Evolutionary conservation across 2,329 filamentous ascomycete species (phyloP).

Genomic region (Truncatella angustata): DNA sequence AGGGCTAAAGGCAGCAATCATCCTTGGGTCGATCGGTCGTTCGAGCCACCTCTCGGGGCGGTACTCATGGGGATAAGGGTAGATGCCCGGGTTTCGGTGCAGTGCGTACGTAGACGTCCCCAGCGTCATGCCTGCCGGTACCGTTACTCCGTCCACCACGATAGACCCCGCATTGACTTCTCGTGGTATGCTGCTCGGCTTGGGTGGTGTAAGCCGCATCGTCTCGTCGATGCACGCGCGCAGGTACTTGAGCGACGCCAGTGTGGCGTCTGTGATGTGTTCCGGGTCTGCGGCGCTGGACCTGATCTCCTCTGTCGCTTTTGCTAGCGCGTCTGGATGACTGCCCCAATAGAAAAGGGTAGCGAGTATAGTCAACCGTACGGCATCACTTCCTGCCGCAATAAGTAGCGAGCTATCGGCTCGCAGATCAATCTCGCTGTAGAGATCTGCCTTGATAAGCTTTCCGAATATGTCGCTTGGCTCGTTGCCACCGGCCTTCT

Average conservation of each 20-base stretch:
- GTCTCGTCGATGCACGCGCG: constrained; percentile 3
- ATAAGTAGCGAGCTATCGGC: constrained; percentile 10
- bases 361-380: background rate
- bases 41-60: background rate
- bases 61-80: background rate
- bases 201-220: background rate
- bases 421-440: constrained; percentile 9
- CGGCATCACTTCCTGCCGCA: constrained; percentile 8
- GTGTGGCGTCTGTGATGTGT: background rate
- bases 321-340: background rate
- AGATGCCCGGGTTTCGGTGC: background rate
- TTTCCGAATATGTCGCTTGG: constrained; percentile 5
- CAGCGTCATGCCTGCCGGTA: background rate
- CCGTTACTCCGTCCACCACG: background rate
- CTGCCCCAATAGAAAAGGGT: constrained; percentile 4
- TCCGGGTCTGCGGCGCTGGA: background rate
- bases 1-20: constrained; percentile 2
- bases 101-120: background rate
- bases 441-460: constrained; percentile 2
- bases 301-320: background rate
- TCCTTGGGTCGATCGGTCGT: background rate
- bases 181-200: background rate
- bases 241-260: background rate
- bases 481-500: background rate
- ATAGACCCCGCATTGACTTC: background rate